Conservation (phyloP, 176 grass and related monocot genomes). For the Saccharum officinarum region DNA sequence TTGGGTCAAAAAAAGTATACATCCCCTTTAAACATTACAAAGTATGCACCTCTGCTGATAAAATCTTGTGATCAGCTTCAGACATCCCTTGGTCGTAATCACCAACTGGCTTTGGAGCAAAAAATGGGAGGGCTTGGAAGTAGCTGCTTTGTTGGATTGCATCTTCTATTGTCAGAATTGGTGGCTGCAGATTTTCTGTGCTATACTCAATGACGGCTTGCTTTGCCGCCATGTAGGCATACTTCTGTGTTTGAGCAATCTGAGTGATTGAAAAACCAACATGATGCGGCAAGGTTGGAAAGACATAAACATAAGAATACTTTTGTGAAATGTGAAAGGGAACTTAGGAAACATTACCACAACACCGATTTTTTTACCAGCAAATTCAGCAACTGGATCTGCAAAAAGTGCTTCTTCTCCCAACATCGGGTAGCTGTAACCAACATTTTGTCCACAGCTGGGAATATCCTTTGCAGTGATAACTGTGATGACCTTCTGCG, state of each 20-base stretch:
- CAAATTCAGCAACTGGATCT: conserved; percentile 59
- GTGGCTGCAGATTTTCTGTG: conserved; percentile 66
- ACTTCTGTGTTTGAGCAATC: conserved; percentile 84
- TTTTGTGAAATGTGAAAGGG: background rate
- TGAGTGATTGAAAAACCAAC: conserved; percentile 28
- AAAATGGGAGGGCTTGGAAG: conserved; percentile 47
- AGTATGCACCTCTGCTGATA: conserved; percentile 54
- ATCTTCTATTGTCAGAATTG: conserved; percentile 81
- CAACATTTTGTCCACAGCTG: conserved; percentile 58
- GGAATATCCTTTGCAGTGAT: conserved; percentile 80
- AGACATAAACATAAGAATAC: background rate
- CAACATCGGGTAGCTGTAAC: conserved; percentile 23
- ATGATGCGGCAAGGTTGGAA: background rate
- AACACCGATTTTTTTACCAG: conserved; percentile 72
- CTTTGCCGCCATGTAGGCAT: conserved; percentile 76
- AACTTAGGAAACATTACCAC: conserved; percentile 59
- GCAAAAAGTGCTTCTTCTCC: conserved; percentile 73
- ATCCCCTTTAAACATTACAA: background rate
- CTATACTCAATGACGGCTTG: conserved; percentile 64
- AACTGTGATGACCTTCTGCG: conserved; percentile 59
- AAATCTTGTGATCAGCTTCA: conserved; percentile 85
- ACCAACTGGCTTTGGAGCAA: conserved; percentile 57
- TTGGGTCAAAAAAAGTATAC: too few relatives aligned
- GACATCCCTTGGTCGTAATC: conserved; percentile 75
- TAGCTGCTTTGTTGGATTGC: conserved; percentile 64